Evolutionary conservation across 169 alveolate species (phyloP).

Genomic region (Plasmodium gaboni): DNA sequence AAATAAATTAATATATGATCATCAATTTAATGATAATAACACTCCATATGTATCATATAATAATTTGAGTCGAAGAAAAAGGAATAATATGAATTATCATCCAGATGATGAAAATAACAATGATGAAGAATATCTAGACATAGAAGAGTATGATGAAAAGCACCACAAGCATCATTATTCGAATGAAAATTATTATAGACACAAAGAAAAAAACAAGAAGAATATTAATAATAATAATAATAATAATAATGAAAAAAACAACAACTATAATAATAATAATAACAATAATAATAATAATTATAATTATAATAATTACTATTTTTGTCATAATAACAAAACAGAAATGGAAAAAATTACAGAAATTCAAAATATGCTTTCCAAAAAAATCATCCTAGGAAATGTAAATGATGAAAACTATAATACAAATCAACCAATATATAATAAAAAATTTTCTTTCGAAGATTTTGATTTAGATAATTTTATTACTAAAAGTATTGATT

Average conservation of each 20-base stretch:
- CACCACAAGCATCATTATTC: background rate
- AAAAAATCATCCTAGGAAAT: slow-evolving; percentile 35
- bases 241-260: background rate
- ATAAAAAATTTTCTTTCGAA: slow-evolving; percentile 31
- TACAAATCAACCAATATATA: slow-evolving; percentile 12
- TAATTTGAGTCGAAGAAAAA: no score
- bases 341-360: slow-evolving; percentile 47
- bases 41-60: no score
- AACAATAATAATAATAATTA: slow-evolving; percentile 3
- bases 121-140: no score
- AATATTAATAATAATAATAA: background rate
- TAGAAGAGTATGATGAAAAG: background rate
- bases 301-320: background rate
- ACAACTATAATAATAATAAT: slow-evolving; percentile 1
- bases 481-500: slow-evolving; percentile 15
- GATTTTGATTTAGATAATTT: slow-evolving; percentile 31
- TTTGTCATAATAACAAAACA: slow-evolving; percentile 14
- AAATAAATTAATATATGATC: no score
- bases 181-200: slow-evolving; percentile 1
- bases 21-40: no score
- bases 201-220: slow-evolving; percentile 4
- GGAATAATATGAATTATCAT: no score
- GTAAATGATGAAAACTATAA: slow-evolving; percentile 3
- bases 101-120: no score
- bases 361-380: slow-evolving; percentile 57